Percentiles rank a stretch among this genome's conserved stretches.
Evolutionary conservation across 2,329 filamentous ascomycete species (phyloP).

Genomic region (Elsinoe batatas): DNA sequence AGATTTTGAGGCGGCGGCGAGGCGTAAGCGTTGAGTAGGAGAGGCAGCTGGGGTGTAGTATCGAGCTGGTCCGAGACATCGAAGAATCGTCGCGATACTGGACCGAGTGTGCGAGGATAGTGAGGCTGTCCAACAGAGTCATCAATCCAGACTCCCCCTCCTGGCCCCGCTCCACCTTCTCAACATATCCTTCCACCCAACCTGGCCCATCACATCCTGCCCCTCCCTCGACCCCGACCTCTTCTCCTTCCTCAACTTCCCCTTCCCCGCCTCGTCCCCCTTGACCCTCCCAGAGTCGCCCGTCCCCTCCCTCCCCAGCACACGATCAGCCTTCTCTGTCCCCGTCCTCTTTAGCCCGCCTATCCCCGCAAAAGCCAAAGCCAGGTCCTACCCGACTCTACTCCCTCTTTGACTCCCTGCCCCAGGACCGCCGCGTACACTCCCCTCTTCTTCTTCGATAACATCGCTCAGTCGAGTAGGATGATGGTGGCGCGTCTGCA

Average conservation of each 20-base stretch:
- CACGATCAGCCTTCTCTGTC: neutral
- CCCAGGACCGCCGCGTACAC: conserved; percentile 52
- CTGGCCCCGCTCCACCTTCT: neutral
- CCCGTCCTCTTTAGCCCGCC: neutral
- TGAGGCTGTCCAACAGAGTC: neutral
- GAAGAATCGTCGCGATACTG: neutral
- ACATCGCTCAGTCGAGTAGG: conserved; percentile 84
- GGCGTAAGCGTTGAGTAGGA: no score
- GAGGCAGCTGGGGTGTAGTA: no score
- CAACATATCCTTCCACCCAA: neutral
- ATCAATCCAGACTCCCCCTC: neutral
- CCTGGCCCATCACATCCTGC: neutral
- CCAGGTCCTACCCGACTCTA: conserved; percentile 5
- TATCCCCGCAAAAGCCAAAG: neutral
- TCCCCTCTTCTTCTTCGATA: conserved; percentile 66
- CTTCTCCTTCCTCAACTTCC: neutral
- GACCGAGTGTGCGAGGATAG: neutral
- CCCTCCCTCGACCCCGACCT: neutral
- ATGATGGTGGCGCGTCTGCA: conserved; percentile 68
- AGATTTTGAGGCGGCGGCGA: no score
- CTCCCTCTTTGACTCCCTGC: conserved; percentile 20
- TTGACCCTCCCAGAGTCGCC: neutral
- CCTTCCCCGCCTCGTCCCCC: neutral
- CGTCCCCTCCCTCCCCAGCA: neutral
- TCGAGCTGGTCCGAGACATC: no score